A percentile compares a stretch with the other conserved stretches of the same genome.
phyloP scores from a whole-genome alignment of 1,139 yeast genomes.

The Yamadazyma buinensis region DNA sequence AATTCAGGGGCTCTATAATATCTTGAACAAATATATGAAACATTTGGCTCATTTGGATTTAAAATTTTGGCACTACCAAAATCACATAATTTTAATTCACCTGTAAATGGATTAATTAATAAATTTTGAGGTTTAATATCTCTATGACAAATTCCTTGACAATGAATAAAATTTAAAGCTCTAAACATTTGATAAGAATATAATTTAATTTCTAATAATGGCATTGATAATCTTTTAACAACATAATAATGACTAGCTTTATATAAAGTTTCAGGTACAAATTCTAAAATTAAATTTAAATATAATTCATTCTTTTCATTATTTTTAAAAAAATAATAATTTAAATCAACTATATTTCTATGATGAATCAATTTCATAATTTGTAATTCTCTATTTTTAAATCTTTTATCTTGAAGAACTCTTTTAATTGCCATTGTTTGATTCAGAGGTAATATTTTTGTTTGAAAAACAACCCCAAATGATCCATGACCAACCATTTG shows the following conservation, averaged over 20 bases:
- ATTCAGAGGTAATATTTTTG: conserved; percentile 70
- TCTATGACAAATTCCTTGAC: conserved; percentile 90
- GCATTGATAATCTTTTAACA: conserved; percentile 77
- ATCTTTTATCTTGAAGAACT: conserved; percentile 90
- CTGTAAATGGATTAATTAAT: conserved; percentile 64
- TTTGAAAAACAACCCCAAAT: conserved; percentile 93
- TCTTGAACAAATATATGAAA: conserved; percentile 75
- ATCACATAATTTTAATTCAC: conserved; percentile 71
- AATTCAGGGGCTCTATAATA: conserved; percentile 84
- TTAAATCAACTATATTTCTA: conserved; percentile 81
- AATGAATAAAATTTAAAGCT: conserved; percentile 87
- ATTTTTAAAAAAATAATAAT: conserved; percentile 83
- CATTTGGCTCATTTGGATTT: conserved; percentile 71
- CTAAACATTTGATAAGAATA: conserved; percentile 90
- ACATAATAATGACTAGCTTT: conserved; percentile 83
- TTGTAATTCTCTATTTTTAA: conserved; percentile 93
- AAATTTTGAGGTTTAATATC: conserved; percentile 81
- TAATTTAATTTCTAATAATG: conserved; percentile 80
- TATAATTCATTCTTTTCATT: conserved; percentile 79
- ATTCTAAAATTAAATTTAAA: conserved; percentile 84
- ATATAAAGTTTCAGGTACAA: conserved; percentile 90
- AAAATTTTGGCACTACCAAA: conserved; percentile 79
- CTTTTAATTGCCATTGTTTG: conserved; percentile 89
- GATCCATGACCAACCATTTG: conserved; percentile 97
- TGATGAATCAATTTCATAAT: conserved; percentile 90